Evolutionary conservation across 2,329 filamentous ascomycete species (phyloP).

Genomic region (Cordyceps sp.): DNA sequence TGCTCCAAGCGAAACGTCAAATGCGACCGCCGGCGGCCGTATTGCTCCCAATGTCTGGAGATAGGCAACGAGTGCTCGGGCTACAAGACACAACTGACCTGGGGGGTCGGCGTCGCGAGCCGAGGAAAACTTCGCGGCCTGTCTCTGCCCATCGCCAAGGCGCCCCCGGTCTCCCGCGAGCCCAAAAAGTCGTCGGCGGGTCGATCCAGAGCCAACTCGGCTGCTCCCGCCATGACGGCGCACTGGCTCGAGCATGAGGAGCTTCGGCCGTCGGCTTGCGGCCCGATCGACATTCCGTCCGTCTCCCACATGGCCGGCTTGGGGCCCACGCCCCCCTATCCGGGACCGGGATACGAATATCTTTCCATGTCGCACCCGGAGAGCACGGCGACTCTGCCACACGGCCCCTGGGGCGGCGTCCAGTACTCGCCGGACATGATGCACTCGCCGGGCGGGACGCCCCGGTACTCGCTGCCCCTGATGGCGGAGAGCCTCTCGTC

Average conservation of each 20-base stretch:
- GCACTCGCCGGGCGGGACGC: conserved; percentile 14
- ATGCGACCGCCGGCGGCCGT: conserved; percentile 83
- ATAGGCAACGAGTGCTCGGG: conserved; percentile 85
- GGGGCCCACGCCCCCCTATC: conserved; percentile 25
- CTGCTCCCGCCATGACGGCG: conserved; percentile 13
- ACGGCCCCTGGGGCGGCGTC: conserved; percentile 28
- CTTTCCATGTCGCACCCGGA: conserved; percentile 33
- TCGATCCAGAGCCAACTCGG: conserved; percentile 28
- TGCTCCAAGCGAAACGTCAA: conserved; percentile 71
- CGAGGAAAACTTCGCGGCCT: conserved; percentile 85
- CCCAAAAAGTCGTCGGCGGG: conserved; percentile 28
- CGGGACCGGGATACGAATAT: conserved; percentile 26
- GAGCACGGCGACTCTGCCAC: conserved; percentile 20
- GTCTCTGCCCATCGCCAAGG: conserved; percentile 53
- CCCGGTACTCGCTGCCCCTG: conserved; percentile 27
- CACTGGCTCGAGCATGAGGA: conserved; percentile 16
- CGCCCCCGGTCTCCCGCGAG: conserved; percentile 33
- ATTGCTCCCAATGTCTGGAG: conserved; percentile 88
- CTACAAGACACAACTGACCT: conserved; percentile 92
- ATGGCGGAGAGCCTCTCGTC: conserved; percentile 33
- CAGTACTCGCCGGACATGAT: conserved; percentile 25
- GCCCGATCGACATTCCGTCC: conserved; percentile 19
- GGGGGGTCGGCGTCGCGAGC: conserved; percentile 90
- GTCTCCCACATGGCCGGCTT: conserved; percentile 18
- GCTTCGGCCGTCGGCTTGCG: conserved; percentile 12